These are phyloP conservation scores for Magnusiomyces magnusii DNA, from an alignment of 1,139 yeast genomes.

Conservation along the genomic window DNA sequence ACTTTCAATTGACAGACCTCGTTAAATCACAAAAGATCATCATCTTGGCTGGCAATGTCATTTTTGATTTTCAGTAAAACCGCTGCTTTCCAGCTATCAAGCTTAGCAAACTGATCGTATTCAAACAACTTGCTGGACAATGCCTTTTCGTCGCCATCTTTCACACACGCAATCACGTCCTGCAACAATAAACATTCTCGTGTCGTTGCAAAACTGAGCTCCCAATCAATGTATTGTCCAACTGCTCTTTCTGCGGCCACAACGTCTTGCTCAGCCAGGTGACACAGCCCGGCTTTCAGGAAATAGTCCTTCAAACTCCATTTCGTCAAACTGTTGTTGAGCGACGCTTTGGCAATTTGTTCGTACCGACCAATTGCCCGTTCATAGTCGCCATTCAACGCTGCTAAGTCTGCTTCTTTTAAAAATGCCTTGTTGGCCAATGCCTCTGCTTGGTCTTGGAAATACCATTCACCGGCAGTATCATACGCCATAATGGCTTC, in stretches of 20 bases:
- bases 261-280: slow-evolving; percentile 68
- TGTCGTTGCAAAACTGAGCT: slow-evolving; percentile 68
- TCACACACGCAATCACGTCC: slow-evolving; percentile 63
- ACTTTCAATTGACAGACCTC: not conserved
- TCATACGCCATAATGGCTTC: slow-evolving; percentile 76
- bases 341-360: slow-evolving; percentile 63
- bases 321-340: slow-evolving; percentile 68
- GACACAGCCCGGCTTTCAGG: slow-evolving; percentile 73
- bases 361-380: slow-evolving; percentile 74
- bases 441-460: slow-evolving; percentile 90
- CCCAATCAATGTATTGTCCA: slow-evolving; percentile 59
- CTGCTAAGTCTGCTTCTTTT: slow-evolving; percentile 85
- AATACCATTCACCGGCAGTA: slow-evolving; percentile 94
- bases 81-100: slow-evolving; percentile 91
- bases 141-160: slow-evolving; percentile 70
- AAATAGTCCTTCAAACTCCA: slow-evolving; percentile 95
- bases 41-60: slow-evolving; percentile 64
- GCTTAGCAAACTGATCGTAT: slow-evolving; percentile 78
- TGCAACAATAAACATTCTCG: slow-evolving; percentile 62
- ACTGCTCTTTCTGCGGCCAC: slow-evolving; percentile 78
- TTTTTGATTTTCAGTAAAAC: slow-evolving; percentile 76
- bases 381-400: slow-evolving; percentile 62
- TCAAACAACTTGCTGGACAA: slow-evolving; percentile 72
- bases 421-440: slow-evolving; percentile 80
- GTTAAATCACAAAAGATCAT: slow-evolving; percentile 36